A percentile compares a stretch with the other conserved stretches of the same genome.
Evolutionary conservation across 2,329 filamentous ascomycete species (phyloP).

Genomic region (Huntiella bhutanensis): DNA sequence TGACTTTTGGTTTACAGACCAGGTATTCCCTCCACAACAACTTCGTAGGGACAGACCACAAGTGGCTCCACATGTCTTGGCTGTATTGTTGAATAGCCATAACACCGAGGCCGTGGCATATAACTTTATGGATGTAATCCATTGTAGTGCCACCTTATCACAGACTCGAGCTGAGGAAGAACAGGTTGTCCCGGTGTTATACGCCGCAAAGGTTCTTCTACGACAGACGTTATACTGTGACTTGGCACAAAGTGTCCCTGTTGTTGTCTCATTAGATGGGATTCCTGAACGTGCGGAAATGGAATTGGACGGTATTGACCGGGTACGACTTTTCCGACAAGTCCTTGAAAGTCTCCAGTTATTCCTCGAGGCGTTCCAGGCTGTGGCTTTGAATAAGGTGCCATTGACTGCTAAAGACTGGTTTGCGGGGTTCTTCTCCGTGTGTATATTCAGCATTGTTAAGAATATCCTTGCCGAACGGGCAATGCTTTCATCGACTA

Average conservation of each 20-base stretch:
- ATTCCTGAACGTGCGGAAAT: slow-evolving; percentile 13
- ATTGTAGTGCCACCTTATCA: slow-evolving; percentile 30
- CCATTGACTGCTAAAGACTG: slow-evolving; percentile 25
- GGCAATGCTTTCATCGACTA: slow-evolving; percentile 14
- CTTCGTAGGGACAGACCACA: slow-evolving; percentile 21
- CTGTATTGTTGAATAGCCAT: slow-evolving; percentile 31
- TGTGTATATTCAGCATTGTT: slow-evolving; percentile 40
- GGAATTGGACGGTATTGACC: slow-evolving; percentile 25
- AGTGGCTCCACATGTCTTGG: slow-evolving; percentile 26
- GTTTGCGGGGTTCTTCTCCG: slow-evolving; percentile 32
- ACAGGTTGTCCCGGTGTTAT: slow-evolving; percentile 29
- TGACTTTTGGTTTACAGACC: slow-evolving; percentile 30
- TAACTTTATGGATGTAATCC: slow-evolving; percentile 33
- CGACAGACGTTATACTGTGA: slow-evolving; percentile 36
- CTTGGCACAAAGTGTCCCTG: slow-evolving; percentile 28
- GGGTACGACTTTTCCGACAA: slow-evolving; percentile 27
- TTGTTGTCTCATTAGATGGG: slow-evolving; percentile 20
- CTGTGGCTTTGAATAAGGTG: slow-evolving; percentile 21
- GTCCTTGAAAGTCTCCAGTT: slow-evolving; percentile 31
- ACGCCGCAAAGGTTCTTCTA: slow-evolving; percentile 34
- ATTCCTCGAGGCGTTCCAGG: slow-evolving; percentile 35
- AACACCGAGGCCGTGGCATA: slow-evolving; percentile 30
- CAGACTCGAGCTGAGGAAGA: slow-evolving; percentile 29
- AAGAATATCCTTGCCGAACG: slow-evolving; percentile 26
- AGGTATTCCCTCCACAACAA: slow-evolving; percentile 6